Evolutionary conservation across 1,139 yeast species (phyloP).

Genomic region (Sugiyamaella xylanicola): DNA sequence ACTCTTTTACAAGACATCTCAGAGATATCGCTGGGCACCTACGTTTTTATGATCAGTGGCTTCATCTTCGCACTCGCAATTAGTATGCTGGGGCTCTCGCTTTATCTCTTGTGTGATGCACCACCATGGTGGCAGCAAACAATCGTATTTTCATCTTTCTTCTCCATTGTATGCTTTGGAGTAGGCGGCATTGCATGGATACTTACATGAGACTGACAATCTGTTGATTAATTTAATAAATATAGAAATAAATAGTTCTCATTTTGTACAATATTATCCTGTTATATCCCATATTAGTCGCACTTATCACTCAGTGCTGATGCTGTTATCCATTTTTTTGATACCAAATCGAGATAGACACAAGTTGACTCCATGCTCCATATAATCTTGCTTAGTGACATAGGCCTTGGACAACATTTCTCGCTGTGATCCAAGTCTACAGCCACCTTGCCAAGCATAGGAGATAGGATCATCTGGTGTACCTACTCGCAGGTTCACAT

Average conservation of each 20-base stretch:
- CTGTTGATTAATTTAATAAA: not conserved
- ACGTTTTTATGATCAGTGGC: conserved; percentile 37
- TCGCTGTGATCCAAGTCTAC: conserved; percentile 54
- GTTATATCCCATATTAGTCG: not conserved
- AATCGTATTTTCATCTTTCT: conserved; percentile 43
- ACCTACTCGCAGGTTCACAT: conserved; percentile 51
- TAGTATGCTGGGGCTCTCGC: conserved; percentile 45
- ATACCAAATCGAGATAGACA: conserved; percentile 35
- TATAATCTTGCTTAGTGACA: conserved; percentile 75
- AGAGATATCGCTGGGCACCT: conserved; percentile 33
- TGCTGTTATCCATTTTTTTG: conserved; percentile 27
- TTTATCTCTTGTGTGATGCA: conserved; percentile 45
- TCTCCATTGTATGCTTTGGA: conserved; percentile 48
- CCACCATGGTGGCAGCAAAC: conserved; percentile 49
- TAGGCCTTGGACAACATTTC: conserved; percentile 55
- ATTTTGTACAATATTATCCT: not conserved
- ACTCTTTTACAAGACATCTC: conserved; percentile 44
- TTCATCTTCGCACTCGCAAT: conserved; percentile 44
- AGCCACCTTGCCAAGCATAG: conserved; percentile 62
- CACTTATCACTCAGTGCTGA: not conserved
- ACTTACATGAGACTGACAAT: conserved; percentile 20
- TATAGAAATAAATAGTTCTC: not conserved
- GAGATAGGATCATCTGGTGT: conserved; percentile 48
- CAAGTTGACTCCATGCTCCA: conserved; percentile 71
- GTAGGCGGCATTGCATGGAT: conserved; percentile 50